Evolutionary conservation across 768 basidiomycete species (phyloP), one percentile per base, ranked within the genome.

Genomic region (Leccinum subgranulosum): DNA sequence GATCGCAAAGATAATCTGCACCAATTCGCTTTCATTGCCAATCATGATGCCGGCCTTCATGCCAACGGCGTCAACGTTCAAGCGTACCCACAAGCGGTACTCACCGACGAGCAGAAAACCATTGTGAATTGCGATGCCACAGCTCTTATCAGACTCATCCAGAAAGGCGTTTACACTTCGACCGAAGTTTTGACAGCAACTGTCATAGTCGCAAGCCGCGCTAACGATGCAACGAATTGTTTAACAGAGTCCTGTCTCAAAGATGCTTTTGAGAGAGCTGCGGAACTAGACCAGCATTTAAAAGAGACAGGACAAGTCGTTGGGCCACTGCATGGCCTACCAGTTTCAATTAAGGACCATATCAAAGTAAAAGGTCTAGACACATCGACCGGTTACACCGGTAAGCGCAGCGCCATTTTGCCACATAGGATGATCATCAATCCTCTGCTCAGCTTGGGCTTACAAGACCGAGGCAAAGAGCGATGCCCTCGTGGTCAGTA

Each of bases 191-290:
- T 72, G 51, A 61, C 31, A 23, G 71, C 73, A 57, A 51, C 60
- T n/a, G 62, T 71, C 59, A 68, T 55, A 28, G 67, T 62, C 36
- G 69, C 71, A 1, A 53, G 69, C 52, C 64, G 63, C 6, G 62
- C 71, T n/a, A 73, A 72, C 51, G 62, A 73, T 33, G 56, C 66
- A 54, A 79, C 79, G 6, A 81, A 81, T 60, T 84, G 83, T 63
- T 67, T 84, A 21, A 81, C 82, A 15, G 84, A 86, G 58, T 79
- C 85, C 50, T 84, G 83, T 59, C 74, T 84, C 58, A 77, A 81
- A 21, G 74, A 79, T n/a, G 81, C 77, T 4, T 68, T 83, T 45
- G 59, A 67, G 52, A 73, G 77, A 43, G 85, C 85, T 4, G 69
- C 63, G 50, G 72, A 82, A 59, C 72, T 86, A 21, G 84, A 86